Conservation (phyloP, 164 flowering plant species). For the Vitis amurensis region DNA sequence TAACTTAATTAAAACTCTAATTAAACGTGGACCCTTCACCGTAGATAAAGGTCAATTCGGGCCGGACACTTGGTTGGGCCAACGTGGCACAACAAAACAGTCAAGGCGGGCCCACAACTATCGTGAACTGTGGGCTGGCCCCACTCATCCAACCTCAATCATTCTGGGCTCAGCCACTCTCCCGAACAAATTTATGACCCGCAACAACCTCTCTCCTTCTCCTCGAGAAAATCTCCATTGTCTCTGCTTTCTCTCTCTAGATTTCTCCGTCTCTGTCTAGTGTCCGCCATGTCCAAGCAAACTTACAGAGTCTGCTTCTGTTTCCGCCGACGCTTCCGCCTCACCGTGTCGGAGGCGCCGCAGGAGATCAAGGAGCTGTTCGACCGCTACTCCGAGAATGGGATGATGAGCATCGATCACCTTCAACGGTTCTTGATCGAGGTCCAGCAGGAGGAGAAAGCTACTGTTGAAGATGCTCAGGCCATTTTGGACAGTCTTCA, state of each 20-base stretch:
- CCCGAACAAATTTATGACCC: too few species aligned
- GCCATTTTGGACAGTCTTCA: conserved; percentile 43
- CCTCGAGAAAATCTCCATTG: not conserved
- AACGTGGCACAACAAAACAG: too few species aligned
- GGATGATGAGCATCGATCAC: conserved; percentile 57
- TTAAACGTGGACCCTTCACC: too few species aligned
- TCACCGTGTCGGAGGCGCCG: conserved; percentile 63
- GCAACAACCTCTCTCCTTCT: not conserved
- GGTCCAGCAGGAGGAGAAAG: conserved; percentile 53
- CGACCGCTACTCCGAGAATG: conserved; percentile 62
- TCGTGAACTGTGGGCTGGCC: too few species aligned
- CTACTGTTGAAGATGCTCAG: conserved; percentile 66
- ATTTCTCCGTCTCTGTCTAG: not conserved
- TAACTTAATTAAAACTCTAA: too few species aligned
- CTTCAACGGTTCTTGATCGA: conserved; percentile 67
- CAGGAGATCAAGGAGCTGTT: conserved; percentile 61
- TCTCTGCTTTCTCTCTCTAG: not conserved
- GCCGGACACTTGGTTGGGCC: too few species aligned
- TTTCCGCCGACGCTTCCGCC: conserved; percentile 67
- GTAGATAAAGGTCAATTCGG: too few species aligned
- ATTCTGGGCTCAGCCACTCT: too few species aligned
- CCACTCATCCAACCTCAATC: too few species aligned
- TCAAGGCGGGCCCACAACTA: too few species aligned
- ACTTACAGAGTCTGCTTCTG: conserved; percentile 81
- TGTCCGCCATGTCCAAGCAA: conserved; percentile 48